Conservation (phyloP, 1,284 basidiomycete genomes). For the Austroboletus niveus region DNA sequence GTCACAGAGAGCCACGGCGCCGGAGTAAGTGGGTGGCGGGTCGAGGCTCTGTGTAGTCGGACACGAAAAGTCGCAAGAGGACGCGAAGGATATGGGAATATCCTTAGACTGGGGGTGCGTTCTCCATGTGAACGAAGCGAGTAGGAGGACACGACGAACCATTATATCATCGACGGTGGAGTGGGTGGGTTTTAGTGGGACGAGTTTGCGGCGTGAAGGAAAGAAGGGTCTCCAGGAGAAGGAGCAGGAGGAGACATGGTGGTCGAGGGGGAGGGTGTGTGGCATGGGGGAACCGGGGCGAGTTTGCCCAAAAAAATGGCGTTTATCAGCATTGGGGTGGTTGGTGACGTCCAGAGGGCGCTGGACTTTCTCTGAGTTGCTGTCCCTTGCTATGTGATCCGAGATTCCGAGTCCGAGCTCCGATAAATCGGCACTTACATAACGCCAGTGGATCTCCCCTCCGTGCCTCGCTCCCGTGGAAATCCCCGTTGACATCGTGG, state of each 20-base stretch:
- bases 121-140: slow-evolving; percentile 4
- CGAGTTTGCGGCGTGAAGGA: not conserved
- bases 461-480: slow-evolving; percentile 11
- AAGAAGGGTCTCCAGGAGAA: slow-evolving; percentile 24
- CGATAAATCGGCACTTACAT: too few relatives aligned
- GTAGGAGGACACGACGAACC: slow-evolving; percentile 13
- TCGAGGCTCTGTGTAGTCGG: slow-evolving; percentile 20
- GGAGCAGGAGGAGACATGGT: slow-evolving; percentile 22
- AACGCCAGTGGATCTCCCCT: too few relatives aligned
- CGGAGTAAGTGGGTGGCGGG: slow-evolving; percentile 41
- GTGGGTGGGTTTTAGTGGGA: not conserved
- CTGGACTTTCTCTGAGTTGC: too few relatives aligned
- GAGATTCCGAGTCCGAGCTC: not conserved
- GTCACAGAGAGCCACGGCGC: slow-evolving; percentile 25
- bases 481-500: slow-evolving; percentile 1
- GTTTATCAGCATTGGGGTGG: slow-evolving; percentile 31
- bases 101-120: slow-evolving; percentile 14
- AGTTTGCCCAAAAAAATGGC: slow-evolving; percentile 4
- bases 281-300: slow-evolving; percentile 13
- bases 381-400: not conserved
- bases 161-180: not conserved
- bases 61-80: slow-evolving; percentile 31
- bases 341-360: not conserved
- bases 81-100: slow-evolving; percentile 31
- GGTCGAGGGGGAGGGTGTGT: slow-evolving; percentile 22